These are phyloP conservation scores for Lycium ferocissimum DNA, from an alignment of 257 asterid species.

Conservation along the genomic window DNA sequence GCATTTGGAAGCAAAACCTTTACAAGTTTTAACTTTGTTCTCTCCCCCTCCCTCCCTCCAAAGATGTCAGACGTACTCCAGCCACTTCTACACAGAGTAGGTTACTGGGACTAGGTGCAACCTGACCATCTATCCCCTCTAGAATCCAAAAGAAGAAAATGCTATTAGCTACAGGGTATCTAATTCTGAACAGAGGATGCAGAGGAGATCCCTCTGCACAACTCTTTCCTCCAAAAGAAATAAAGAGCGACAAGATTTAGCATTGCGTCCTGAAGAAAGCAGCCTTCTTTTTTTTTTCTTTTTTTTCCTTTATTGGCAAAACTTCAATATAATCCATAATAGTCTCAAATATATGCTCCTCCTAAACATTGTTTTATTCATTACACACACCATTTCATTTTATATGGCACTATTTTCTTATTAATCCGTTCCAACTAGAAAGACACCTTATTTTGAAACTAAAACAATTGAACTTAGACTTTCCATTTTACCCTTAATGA, in stretches of 20 bases:
- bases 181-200: neutral
- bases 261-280: neutral
- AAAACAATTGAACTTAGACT: neutral
- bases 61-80: constrained; percentile 11
- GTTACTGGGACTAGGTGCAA: constrained; percentile 16
- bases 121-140: neutral
- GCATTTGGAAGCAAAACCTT: constrained; percentile 18
- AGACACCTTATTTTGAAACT: neutral
- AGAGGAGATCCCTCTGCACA: constrained; percentile 3
- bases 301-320: neutral
- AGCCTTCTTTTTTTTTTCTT: neutral
- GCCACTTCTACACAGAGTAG: constrained; percentile 7
- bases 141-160: constrained; percentile 21
- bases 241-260: neutral
- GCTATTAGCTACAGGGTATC: neutral
- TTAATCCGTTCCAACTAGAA: neutral
- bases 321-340: neutral
- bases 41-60: neutral
- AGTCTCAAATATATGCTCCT: constrained; percentile 21
- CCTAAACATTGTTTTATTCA: neutral
- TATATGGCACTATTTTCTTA: neutral
- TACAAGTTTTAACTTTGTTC: neutral
- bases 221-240: constrained; percentile 15
- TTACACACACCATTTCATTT: constrained; percentile 2
- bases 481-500: neutral